Conservation (phyloP, 2,329 filamentous ascomycete genomes). For the Botryotinia globosa region DNA sequence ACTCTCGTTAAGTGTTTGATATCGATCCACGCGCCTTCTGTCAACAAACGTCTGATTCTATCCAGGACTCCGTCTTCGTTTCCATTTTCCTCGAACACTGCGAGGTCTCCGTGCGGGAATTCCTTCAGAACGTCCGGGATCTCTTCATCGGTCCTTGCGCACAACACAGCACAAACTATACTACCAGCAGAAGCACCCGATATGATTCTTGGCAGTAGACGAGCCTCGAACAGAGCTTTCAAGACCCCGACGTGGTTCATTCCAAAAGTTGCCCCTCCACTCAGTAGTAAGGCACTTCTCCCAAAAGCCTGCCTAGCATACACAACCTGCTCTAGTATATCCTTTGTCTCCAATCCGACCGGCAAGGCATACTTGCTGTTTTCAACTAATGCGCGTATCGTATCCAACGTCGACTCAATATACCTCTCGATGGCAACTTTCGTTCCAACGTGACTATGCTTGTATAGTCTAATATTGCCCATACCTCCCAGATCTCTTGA, state of each 20-base stretch:
- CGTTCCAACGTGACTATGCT: slow-evolving; percentile 79
- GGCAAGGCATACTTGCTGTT: slow-evolving; percentile 49
- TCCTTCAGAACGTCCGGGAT: slow-evolving; percentile 55
- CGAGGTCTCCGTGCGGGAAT: slow-evolving; percentile 61
- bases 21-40: slow-evolving; percentile 81
- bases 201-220: slow-evolving; percentile 64
- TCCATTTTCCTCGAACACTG: slow-evolving; percentile 58
- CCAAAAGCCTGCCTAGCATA: slow-evolving; percentile 62
- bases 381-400: slow-evolving; percentile 69
- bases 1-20: slow-evolving; percentile 77
- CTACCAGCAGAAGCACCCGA: slow-evolving; percentile 69
- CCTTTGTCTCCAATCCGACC: slow-evolving; percentile 52
- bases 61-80: slow-evolving; percentile 63
- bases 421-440: slow-evolving; percentile 86
- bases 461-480: slow-evolving; percentile 78
- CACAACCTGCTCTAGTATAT: slow-evolving; percentile 59
- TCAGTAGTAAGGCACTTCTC: slow-evolving; percentile 62
- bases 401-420: slow-evolving; percentile 73
- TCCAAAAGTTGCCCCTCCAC: slow-evolving; percentile 68
- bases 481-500: slow-evolving; percentile 82
- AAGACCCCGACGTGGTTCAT: slow-evolving; percentile 72
- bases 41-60: slow-evolving; percentile 70
- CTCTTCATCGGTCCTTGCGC: slow-evolving; percentile 61
- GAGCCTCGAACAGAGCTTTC: slow-evolving; percentile 62
- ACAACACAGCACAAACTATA: slow-evolving; percentile 64